Evolutionary conservation across 1,284 basidiomycete genomes (phyloP), one percentile per base, ranked within the genome.

Genomic region (Naganishia sp.): DNA sequence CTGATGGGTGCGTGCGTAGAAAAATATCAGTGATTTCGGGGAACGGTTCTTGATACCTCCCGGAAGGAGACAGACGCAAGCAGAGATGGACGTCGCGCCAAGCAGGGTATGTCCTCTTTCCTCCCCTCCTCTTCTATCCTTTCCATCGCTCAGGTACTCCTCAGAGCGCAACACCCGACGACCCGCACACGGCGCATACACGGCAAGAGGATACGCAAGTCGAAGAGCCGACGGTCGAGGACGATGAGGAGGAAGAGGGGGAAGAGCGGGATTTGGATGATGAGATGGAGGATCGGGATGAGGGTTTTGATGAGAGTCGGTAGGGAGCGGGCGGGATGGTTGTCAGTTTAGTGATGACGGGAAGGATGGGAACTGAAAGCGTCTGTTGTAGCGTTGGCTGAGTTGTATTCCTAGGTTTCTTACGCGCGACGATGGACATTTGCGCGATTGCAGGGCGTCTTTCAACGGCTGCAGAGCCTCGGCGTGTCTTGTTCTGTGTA

Each of bases 271-370:
- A 66, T 66, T 35, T 66, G 6, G 65, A 66, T 55, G 65, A 60
- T 2, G 65, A 66, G 28, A 61, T 66, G 57, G 65, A 66, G 58
- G 65, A 66, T 56, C 41, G 51, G 21, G 65, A 66, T 50, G 43
- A 9, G 18, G 62, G 57, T 43, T 50, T 23, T 23, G 25, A 50
- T 46, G 43, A 23, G 47, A 49, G 47, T 49, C 5, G 47, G 15
- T 41, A 23, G 45, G 45, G n/a, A n/a, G n/a, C n/a, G n/a, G n/a
- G n/a, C n/a, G n/a, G n/a, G n/a, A n/a, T n/a, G n/a, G n/a, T n/a
- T n/a, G n/a, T n/a, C n/a, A n/a, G n/a, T n/a, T n/a, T n/a, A n/a
- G n/a, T n/a, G n/a, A n/a, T n/a, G n/a, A n/a, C n/a, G n/a, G n/a
- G n/a, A n/a, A n/a, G n/a, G n/a, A n/a, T n/a, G n/a, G n/a, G n/a